phyloP scores from a whole-genome alignment of 345 rosid genomes.

The Sonneratia alba region DNA sequence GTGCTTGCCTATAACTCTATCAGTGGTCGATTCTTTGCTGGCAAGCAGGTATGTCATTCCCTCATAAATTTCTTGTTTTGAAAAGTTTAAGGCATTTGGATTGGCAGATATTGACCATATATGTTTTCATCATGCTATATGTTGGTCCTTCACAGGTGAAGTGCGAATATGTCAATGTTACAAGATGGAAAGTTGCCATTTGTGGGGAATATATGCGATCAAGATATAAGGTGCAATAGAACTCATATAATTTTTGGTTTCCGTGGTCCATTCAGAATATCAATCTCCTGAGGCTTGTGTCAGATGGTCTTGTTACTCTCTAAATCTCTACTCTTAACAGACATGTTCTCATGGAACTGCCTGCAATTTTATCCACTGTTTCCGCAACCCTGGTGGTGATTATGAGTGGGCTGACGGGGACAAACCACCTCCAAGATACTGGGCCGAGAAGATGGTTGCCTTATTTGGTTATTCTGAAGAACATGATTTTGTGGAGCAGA shows the following conservation, averaged over 20 bases:
- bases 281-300: neutral
- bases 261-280: neutral
- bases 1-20: conserved; percentile 50
- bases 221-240: conserved; percentile 48
- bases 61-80: neutral
- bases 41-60: conserved; percentile 64
- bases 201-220: conserved; percentile 95
- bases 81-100: neutral
- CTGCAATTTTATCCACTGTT: conserved; percentile 96
- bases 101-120: neutral
- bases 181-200: conserved; percentile 89
- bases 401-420: conserved; percentile 98
- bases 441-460: conserved; percentile 71
- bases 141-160: conserved; percentile 38
- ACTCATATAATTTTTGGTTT: neutral
- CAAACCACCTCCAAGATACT: conserved; percentile 83
- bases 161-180: conserved; percentile 80
- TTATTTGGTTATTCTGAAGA: conserved; percentile 71
- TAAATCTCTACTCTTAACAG: conserved; percentile 25
- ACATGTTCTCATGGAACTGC: conserved; percentile 85
- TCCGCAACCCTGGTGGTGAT: conserved; percentile 94
- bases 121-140: neutral
- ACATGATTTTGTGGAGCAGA: conserved; percentile 24
- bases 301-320: conserved; percentile 1
- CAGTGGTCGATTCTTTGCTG: conserved; percentile 87